Conservation (phyloP, 805 yeast genomes). For the Ogataea naganishii region DNA sequence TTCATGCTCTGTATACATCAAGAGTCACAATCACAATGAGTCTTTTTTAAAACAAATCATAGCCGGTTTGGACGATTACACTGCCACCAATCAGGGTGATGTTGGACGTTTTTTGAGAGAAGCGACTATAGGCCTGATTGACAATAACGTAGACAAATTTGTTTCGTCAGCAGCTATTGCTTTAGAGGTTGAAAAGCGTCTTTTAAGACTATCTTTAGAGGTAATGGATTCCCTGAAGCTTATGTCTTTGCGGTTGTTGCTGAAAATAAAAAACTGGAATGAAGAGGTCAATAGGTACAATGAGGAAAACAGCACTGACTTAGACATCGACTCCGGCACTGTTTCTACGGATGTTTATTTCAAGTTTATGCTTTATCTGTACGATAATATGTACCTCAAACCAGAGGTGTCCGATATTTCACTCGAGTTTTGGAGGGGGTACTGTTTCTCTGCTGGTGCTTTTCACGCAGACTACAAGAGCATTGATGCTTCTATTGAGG, state of each 20-base stretch:
- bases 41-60: constrained; percentile 13
- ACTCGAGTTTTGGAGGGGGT: constrained; percentile 47
- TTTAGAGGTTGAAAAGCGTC: constrained; percentile 19
- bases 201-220: constrained; percentile 57
- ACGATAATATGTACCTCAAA: constrained; percentile 7
- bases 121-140: constrained; percentile 36
- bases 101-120: constrained; percentile 73
- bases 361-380: constrained; percentile 15
- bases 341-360: constrained; percentile 27
- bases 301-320: too few relatives aligned
- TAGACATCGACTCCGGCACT: constrained; percentile 2
- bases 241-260: constrained; percentile 31
- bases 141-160: constrained; percentile 15
- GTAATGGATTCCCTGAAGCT: constrained; percentile 46
- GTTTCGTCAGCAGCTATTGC: constrained; percentile 4
- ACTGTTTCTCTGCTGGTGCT: constrained; percentile 48
- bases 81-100: constrained; percentile 78
- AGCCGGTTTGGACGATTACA: constrained; percentile 60
- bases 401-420: constrained; percentile 9
- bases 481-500: constrained; percentile 32
- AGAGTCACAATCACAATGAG: constrained; percentile 9
- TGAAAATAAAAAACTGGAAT: constrained; percentile 15
- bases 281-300: too few relatives aligned
- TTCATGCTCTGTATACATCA: constrained; percentile 17
- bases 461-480: constrained; percentile 36